Conservation (phyloP, 257 asterid genomes). For the Lithospermum erythrorhizon region DNA sequence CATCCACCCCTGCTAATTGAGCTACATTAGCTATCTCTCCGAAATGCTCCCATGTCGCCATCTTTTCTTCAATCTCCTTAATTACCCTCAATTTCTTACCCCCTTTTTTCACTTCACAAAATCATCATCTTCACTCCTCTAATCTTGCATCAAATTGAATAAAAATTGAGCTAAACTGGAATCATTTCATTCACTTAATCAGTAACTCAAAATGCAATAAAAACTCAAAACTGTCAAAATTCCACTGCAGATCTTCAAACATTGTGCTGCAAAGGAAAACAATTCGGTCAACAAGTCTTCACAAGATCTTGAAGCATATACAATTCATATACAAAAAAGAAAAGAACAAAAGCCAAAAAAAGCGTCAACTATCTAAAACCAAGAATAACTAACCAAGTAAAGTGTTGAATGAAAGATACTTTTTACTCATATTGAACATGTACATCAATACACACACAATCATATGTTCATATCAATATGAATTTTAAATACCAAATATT, state of each 20-base stretch:
- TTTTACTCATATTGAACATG: no score
- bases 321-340: no score
- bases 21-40: constrained; percentile 76
- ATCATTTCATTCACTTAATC: not conserved
- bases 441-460: no score
- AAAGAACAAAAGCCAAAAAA: no score
- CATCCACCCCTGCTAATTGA: constrained; percentile 74
- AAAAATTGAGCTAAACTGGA: not conserved
- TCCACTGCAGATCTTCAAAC: constrained; percentile 10
- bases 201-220: not conserved
- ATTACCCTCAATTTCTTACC: constrained; percentile 6
- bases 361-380: no score
- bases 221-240: constrained; percentile 7
- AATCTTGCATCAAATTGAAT: not conserved
- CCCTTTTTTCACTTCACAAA: constrained; percentile 12
- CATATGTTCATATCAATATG: no score
- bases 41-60: constrained; percentile 62
- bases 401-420: no score
- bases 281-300: constrained; percentile 8
- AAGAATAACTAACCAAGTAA: no score
- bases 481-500: no score
- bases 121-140: not conserved
- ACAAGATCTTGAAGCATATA: constrained; percentile 14
- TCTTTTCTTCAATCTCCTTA: constrained; percentile 11
- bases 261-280: constrained; percentile 14